Percentiles rank a stretch among this genome's conserved stretches.
phyloP scores from a whole-genome alignment of 164 flowering plant species.

The Cinnamomum chago region DNA sequence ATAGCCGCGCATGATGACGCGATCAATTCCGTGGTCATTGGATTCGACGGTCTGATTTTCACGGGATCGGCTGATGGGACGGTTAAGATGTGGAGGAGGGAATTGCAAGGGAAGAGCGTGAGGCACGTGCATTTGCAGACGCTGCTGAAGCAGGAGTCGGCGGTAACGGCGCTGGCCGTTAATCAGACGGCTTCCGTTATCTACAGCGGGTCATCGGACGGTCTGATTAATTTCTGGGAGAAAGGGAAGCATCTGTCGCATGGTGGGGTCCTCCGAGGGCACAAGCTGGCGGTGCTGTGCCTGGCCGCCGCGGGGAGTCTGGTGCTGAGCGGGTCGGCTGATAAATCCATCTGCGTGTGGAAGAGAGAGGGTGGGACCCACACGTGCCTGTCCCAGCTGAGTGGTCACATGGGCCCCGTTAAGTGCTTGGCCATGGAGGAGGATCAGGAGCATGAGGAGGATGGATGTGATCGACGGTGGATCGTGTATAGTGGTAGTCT shows the following conservation, averaged over 20 bases:
- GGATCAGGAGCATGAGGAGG: conserved; percentile 24
- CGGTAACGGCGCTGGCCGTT: conserved; percentile 71
- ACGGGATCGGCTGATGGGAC: conserved; percentile 91
- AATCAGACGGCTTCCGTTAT: conserved; percentile 31
- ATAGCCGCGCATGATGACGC: conserved; percentile 81
- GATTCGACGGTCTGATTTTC: conserved; percentile 49
- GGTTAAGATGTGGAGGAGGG: conserved; percentile 67
- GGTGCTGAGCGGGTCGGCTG: conserved; percentile 77
- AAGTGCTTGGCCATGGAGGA: conserved; percentile 66
- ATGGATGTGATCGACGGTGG: conserved; percentile 35
- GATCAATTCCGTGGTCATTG: conserved; percentile 64
- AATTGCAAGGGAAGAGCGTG: conserved; percentile 32
- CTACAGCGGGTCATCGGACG: conserved; percentile 80
- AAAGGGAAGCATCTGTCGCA: conserved; percentile 47
- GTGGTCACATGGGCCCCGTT: conserved; percentile 79
- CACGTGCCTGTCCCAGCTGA: conserved; percentile 59
- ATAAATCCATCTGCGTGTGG: conserved; percentile 86
- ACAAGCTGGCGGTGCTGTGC: conserved; percentile 76
- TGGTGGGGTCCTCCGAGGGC: conserved; percentile 71
- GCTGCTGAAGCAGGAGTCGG: conserved; percentile 57
- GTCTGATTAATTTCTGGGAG: conserved; percentile 79
- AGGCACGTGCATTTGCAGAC: conserved; percentile 41
- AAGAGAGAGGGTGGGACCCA: conserved; percentile 48
- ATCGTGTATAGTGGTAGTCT: conserved; percentile 73
- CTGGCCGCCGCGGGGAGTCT: conserved; percentile 57